Conservation (phyloP, 768 basidiomycete species). For the Coprinopsis cinerea region DNA sequence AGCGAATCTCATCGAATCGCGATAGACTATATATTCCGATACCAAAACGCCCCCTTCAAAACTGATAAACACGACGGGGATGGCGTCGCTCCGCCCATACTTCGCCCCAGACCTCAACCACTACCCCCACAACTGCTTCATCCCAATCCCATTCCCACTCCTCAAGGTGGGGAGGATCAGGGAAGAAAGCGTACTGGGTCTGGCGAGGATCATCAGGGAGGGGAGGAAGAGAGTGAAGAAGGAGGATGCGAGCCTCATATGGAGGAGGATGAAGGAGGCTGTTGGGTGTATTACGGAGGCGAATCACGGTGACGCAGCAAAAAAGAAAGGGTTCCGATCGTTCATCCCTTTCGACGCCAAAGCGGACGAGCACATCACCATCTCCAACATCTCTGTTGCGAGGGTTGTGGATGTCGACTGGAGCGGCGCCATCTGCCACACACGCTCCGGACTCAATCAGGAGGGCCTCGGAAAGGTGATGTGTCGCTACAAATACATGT, state of each 20-base stretch:
- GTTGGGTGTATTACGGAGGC: too few species aligned
- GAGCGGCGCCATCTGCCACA: too few species aligned
- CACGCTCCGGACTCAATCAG: too few species aligned
- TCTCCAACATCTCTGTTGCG: not conserved
- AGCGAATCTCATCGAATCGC: not conserved
- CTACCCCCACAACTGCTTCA: not conserved
- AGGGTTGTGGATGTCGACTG: not conserved
- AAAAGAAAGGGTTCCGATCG: not conserved
- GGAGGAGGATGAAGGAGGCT: not conserved
- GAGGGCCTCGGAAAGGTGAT: not conserved
- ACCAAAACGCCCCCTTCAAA: not conserved
- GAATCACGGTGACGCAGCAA: too few species aligned
- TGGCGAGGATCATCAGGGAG: too few species aligned
- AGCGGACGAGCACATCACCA: not conserved
- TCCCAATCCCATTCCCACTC: not conserved
- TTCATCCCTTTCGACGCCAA: not conserved
- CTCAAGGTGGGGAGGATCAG: too few species aligned
- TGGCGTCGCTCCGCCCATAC: not conserved
- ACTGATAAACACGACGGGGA: not conserved
- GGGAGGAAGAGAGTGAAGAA: too few species aligned
- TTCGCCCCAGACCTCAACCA: not conserved
- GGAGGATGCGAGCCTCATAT: not conserved
- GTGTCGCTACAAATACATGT: not conserved
- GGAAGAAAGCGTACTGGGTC: too few species aligned
- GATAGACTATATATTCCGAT: not conserved